phyloP scores from a whole-genome alignment of 768 basidiomycete species.

The Pisolithus marmoratus region DNA sequence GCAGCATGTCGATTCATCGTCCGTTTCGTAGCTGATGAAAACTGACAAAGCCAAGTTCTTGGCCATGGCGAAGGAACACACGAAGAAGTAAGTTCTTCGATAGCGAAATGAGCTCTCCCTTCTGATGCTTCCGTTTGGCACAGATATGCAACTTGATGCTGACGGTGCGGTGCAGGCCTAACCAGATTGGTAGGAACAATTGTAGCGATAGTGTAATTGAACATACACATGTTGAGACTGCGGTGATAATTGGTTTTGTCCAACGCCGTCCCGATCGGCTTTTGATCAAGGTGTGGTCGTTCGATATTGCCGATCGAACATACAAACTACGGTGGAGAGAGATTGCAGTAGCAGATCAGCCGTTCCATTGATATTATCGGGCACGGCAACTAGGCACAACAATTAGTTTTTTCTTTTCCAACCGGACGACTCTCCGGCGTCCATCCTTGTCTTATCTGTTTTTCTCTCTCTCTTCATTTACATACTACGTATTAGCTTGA shows the following conservation, averaged over 20 bases:
- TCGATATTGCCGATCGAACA: background rate
- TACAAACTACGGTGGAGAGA: background rate
- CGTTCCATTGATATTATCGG: no score
- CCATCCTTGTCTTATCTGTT: background rate
- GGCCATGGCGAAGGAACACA: conserved; percentile 75
- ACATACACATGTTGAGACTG: no score
- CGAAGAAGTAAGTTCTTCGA: conserved; percentile 59
- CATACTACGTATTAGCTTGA: background rate
- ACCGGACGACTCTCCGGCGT: background rate
- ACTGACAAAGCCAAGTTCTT: conserved; percentile 71
- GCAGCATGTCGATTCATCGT: background rate
- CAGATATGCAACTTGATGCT: conserved; percentile 19
- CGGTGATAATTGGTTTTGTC: no score
- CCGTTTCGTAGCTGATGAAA: conserved; percentile 54
- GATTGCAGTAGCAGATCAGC: no score
- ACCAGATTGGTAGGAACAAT: background rate
- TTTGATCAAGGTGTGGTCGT: background rate
- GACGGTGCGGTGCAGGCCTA: background rate
- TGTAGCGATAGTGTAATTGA: conserved; percentile 9
- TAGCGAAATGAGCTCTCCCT: background rate
- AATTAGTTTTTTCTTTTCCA: no score
- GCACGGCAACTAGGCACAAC: no score
- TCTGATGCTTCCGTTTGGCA: conserved; percentile 2
- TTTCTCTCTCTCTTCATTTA: background rate
- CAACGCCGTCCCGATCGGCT: background rate